phyloP scores from a whole-genome alignment of 192 early-diverging fungal species.

The Linnemannia schmuckeri region DNA sequence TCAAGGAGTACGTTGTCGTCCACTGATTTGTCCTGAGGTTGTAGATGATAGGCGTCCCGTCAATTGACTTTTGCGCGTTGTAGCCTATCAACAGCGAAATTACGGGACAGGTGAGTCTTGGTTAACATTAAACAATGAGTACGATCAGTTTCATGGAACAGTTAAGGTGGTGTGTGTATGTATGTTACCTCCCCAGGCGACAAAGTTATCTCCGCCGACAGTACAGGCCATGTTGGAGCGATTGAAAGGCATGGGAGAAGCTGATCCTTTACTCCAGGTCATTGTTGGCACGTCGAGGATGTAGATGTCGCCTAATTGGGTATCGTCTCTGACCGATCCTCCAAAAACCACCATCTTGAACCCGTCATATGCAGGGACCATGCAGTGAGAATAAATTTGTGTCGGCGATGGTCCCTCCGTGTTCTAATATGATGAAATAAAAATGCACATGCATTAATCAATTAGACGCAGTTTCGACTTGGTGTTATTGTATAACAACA shows the following conservation, averaged over 20 bases:
- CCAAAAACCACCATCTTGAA: constrained; percentile 18
- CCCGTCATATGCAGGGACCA: constrained; percentile 13
- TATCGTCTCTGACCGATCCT: neutral
- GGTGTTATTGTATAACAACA: no score
- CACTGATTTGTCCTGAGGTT: constrained; percentile 6
- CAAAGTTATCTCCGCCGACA: constrained; percentile 15
- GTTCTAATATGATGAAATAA: neutral
- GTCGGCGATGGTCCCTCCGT: neutral
- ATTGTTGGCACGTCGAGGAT: constrained; percentile 1
- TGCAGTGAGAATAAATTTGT: neutral
- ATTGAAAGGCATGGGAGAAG: neutral
- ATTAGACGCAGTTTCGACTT: neutral
- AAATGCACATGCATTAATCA: neutral
- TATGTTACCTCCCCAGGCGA: constrained; percentile 8
- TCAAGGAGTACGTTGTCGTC: neutral
- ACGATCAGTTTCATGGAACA: neutral
- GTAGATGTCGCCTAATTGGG: neutral
- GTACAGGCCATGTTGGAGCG: constrained; percentile 9
- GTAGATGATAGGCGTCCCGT: neutral
- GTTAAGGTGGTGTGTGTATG: neutral
- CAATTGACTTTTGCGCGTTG: neutral
- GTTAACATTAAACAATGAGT: no score
- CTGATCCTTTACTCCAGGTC: neutral
- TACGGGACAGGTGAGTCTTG: no score
- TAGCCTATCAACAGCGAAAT: neutral